These are phyloP conservation scores for Alloascoidea africana DNA, from an alignment of 805 yeast species.

Conservation along the genomic window DNA sequence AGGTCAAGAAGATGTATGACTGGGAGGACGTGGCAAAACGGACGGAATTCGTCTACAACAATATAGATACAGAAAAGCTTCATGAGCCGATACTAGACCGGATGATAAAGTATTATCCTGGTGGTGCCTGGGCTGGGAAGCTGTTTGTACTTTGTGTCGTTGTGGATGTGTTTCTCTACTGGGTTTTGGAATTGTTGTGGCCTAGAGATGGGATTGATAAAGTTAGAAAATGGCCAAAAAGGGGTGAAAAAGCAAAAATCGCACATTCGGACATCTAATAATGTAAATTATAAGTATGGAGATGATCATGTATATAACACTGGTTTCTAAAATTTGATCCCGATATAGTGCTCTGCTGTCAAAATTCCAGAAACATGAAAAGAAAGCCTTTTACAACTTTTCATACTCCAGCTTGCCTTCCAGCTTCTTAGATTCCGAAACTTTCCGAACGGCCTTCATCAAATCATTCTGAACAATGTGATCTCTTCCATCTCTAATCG, in stretches of 20 bases:
- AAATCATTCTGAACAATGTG: slow-evolving; percentile 85
- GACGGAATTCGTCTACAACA: slow-evolving; percentile 69
- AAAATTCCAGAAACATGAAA: too few relatives aligned
- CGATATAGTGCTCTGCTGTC: too few relatives aligned
- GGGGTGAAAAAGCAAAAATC: slow-evolving; percentile 4
- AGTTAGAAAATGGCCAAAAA: slow-evolving; percentile 67
- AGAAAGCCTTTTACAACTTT: slow-evolving; percentile 74
- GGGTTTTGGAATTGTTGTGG: slow-evolving; percentile 50
- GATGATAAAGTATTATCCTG: slow-evolving; percentile 48
- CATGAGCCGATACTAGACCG: slow-evolving; percentile 42
- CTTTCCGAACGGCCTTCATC: slow-evolving; percentile 97
- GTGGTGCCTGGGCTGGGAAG: slow-evolving; percentile 69
- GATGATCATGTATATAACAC: too few relatives aligned
- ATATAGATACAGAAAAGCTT: slow-evolving; percentile 23
- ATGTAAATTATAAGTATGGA: too few relatives aligned
- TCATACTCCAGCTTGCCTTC: slow-evolving; percentile 95
- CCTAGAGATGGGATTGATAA: slow-evolving; percentile 60
- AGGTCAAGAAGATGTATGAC: slow-evolving; percentile 70
- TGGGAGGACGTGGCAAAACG: slow-evolving; percentile 84
- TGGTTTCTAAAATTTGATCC: too few relatives aligned
- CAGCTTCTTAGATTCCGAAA: slow-evolving; percentile 89
- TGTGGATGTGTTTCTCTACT: slow-evolving; percentile 56
- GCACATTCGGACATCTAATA: too few relatives aligned
- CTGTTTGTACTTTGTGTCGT: slow-evolving; percentile 68
- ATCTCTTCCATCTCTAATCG: slow-evolving; percentile 95